Conservation (phyloP, 2,329 filamentous ascomycete species). For the Aspergillus hortae region DNA sequence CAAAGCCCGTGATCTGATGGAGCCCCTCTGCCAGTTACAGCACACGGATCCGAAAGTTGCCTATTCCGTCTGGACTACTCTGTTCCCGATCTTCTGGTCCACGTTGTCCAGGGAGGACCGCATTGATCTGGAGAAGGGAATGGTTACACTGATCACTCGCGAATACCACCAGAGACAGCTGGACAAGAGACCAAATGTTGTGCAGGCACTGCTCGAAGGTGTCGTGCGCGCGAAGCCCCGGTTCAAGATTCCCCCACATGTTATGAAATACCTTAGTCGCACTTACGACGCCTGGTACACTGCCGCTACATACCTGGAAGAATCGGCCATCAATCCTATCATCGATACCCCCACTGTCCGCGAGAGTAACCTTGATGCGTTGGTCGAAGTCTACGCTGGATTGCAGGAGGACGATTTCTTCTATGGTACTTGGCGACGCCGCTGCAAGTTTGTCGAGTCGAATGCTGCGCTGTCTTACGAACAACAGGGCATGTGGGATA, state of each 20-base stretch:
- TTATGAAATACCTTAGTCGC: conserved; percentile 90
- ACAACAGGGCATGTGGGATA: conserved; percentile 99
- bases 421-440: conserved; percentile 92
- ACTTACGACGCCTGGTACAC: conserved; percentile 98
- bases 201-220: conserved; percentile 86
- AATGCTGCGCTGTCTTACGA: conserved; percentile 97
- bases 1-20: conserved; percentile 81
- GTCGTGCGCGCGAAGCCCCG: conserved; percentile 78
- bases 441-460: conserved; percentile 95
- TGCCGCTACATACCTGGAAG: conserved; percentile 85
- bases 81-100: conserved; percentile 95
- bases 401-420: conserved; percentile 96
- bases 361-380: conserved; percentile 91
- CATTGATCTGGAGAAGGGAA: conserved; percentile 80
- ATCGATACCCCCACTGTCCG: conserved; percentile 79
- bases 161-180: conserved; percentile 94
- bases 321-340: conserved; percentile 77
- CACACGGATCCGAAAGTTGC: conserved; percentile 80
- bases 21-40: conserved; percentile 87
- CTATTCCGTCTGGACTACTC: conserved; percentile 82
- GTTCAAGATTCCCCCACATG: conserved; percentile 90
- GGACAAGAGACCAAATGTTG: conserved; percentile 91
- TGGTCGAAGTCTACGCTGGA: conserved; percentile 88
- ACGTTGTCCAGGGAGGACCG: conserved; percentile 83
- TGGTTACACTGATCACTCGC: conserved; percentile 87